Percentiles rank a stretch among this genome's conserved stretches.
Evolutionary conservation across 2,329 filamentous ascomycete species (phyloP).

Genomic region (Hirsutella rhossiliensis): DNA sequence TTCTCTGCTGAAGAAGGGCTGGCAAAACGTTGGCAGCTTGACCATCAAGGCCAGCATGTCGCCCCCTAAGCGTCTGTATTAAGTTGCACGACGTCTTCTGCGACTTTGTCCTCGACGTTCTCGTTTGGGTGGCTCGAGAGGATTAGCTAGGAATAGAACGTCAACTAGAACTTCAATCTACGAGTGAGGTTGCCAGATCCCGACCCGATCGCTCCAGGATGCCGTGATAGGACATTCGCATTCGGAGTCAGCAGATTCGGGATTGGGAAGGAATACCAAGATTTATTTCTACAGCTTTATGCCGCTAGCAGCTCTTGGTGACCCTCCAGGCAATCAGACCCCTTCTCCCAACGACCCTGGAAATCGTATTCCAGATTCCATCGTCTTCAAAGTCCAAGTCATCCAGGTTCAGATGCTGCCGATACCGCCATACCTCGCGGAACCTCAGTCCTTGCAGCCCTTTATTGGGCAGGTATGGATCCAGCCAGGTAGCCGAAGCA

Average conservation of each 20-base stretch:
- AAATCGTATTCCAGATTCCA: constrained; percentile 59
- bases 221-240: too few relatives aligned
- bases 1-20: constrained; percentile 99
- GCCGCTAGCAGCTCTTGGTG: constrained; percentile 45
- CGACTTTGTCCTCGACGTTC: background rate
- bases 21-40: constrained; percentile 99
- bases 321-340: constrained; percentile 52
- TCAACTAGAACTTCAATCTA: constrained; percentile 5
- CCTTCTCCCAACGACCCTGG: constrained; percentile 51
- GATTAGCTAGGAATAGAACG: background rate
- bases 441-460: constrained; percentile 49
- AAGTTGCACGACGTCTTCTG: constrained; percentile 24
- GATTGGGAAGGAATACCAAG: too few relatives aligned
- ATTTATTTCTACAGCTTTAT: too few relatives aligned
- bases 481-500: constrained; percentile 57
- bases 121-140: background rate
- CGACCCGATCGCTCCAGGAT: too few relatives aligned
- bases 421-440: constrained; percentile 57
- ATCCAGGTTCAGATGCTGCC: constrained; percentile 61
- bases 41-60: constrained; percentile 99
- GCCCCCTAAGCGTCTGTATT: constrained; percentile 96
- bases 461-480: constrained; percentile 48
- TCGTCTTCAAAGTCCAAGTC: constrained; percentile 71
- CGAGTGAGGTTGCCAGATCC: background rate
- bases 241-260: too few relatives aligned